Conservation (phyloP, 73 alveolate species). For the Diophrys appendiculata region DNA sequence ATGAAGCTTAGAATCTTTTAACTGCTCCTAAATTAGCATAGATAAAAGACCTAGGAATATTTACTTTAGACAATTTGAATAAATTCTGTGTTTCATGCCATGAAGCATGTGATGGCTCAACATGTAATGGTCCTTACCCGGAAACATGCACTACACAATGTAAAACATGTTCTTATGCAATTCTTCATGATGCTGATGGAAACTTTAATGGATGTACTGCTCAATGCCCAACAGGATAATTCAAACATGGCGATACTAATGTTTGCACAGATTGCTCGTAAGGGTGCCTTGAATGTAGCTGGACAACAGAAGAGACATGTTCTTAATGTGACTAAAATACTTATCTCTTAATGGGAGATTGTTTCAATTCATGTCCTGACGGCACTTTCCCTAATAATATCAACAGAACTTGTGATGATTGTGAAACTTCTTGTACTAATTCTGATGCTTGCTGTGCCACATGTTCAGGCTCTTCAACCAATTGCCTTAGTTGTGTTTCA, state of each 20-base stretch:
- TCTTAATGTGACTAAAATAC: not conserved
- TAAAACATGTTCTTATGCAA: not conserved
- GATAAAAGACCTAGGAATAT: too few species aligned
- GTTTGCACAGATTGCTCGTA: not conserved
- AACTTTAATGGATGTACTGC: not conserved
- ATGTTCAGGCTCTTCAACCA: not conserved
- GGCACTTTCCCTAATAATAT: not conserved
- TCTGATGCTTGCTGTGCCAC: not conserved
- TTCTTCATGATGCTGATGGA: not conserved
- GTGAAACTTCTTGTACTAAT: too few species aligned
- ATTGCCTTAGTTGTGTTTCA: not conserved
- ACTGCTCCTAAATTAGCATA: too few species aligned
- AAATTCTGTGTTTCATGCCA: too few species aligned
- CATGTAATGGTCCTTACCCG: not conserved
- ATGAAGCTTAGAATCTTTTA: too few species aligned
- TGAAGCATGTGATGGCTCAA: not conserved
- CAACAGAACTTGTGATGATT: not conserved
- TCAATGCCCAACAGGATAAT: not conserved
- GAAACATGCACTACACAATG: not conserved
- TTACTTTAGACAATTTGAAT: too few species aligned
- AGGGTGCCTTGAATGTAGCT: not conserved
- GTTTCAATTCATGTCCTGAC: not conserved
- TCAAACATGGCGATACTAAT: not conserved
- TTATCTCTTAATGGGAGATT: too few species aligned
- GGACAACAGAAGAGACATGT: not conserved